phyloP scores from a whole-genome alignment of 768 basidiomycete genomes.

The Boletellus ananas region DNA sequence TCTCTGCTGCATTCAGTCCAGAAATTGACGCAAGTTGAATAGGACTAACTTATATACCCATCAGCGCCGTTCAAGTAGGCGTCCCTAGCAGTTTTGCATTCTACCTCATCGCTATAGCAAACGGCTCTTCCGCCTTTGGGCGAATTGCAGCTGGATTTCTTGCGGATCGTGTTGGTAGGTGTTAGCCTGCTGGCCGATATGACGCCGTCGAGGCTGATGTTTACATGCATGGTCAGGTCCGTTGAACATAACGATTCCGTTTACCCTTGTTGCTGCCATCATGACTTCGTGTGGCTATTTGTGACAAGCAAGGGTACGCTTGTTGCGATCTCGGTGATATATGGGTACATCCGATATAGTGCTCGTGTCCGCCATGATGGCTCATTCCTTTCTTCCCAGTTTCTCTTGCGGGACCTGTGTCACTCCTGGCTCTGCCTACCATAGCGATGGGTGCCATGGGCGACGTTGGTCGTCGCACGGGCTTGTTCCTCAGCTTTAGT shows the following conservation, averaged over 20 bases:
- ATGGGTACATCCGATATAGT: conserved; percentile 46
- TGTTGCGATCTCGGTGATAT: conserved; percentile 54
- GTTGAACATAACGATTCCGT: conserved; percentile 66
- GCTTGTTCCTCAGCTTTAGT: conserved; percentile 59
- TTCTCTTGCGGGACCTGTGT: conserved; percentile 61
- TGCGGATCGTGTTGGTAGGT: conserved; percentile 51
- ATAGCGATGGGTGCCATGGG: conserved; percentile 56
- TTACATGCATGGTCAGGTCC: conserved; percentile 40
- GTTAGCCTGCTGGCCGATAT: background rate
- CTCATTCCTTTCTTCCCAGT: conserved; percentile 28
- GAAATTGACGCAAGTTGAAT: background rate
- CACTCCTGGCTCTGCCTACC: conserved; percentile 54
- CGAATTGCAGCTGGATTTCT: conserved; percentile 52
- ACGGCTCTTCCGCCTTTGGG: conserved; percentile 62
- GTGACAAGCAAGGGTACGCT: conserved; percentile 41
- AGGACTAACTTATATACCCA: conserved; percentile 69
- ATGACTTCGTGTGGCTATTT: conserved; percentile 75
- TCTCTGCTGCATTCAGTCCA: background rate
- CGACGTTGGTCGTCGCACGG: conserved; percentile 65
- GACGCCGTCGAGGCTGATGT: background rate
- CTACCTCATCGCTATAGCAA: conserved; percentile 67
- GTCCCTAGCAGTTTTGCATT: conserved; percentile 49
- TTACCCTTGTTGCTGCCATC: conserved; percentile 50
- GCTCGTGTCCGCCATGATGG: fast-evolving
- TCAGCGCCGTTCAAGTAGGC: conserved; percentile 51